A percentile compares a stretch with the other conserved stretches of the same genome.
These are phyloP conservation scores for Dichotomopilus funicola DNA, from an alignment of 2,329 filamentous ascomycete genomes.

Conservation along the genomic window DNA sequence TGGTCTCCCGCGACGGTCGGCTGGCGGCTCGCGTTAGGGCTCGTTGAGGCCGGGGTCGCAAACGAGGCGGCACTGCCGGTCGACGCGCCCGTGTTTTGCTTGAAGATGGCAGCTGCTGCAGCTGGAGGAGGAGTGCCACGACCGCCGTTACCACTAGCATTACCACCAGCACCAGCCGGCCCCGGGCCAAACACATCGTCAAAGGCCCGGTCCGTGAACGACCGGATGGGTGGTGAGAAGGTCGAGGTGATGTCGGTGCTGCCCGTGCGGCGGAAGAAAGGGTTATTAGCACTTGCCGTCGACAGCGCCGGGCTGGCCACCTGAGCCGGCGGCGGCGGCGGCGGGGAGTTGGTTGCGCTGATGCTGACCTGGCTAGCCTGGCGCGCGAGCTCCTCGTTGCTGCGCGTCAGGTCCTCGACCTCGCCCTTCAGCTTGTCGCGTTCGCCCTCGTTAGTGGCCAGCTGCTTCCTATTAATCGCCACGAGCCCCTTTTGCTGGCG, in stretches of 20 bases:
- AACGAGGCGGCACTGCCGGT: conserved; percentile 46
- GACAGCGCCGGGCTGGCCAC: conserved; percentile 65
- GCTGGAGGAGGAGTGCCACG: conserved; percentile 41
- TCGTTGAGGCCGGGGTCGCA: conserved; percentile 49
- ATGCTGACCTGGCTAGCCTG: conserved; percentile 40
- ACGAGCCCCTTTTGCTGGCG: conserved; percentile 94
- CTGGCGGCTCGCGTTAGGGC: conserved; percentile 58
- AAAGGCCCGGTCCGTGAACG: conserved; percentile 62
- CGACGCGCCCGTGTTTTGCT: conserved; percentile 54
- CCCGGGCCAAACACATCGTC: conserved; percentile 86
- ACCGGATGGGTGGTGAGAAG: conserved; percentile 43
- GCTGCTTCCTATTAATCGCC: conserved; percentile 97
- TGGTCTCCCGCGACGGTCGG: conserved; percentile 45
- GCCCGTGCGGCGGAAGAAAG: conserved; percentile 75
- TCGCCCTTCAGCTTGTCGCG: conserved; percentile 81
- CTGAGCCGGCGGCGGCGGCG: conserved; percentile 41
- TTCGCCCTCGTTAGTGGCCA: conserved; percentile 82
- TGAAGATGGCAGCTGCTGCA: conserved; percentile 58
- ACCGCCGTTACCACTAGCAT: conserved; percentile 10
- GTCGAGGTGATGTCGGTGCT: conserved; percentile 55
- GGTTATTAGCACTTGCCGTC: conserved; percentile 75
- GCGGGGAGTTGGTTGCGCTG: too few relatives aligned
- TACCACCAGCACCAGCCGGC: conserved; percentile 38
- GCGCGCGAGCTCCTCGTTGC: conserved; percentile 51
- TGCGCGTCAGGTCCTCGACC: conserved; percentile 60